Base-by-base conservation (phyloP, 768 basidiomycete genomes). In the Strobilomyces echinocephalus region DNA sequence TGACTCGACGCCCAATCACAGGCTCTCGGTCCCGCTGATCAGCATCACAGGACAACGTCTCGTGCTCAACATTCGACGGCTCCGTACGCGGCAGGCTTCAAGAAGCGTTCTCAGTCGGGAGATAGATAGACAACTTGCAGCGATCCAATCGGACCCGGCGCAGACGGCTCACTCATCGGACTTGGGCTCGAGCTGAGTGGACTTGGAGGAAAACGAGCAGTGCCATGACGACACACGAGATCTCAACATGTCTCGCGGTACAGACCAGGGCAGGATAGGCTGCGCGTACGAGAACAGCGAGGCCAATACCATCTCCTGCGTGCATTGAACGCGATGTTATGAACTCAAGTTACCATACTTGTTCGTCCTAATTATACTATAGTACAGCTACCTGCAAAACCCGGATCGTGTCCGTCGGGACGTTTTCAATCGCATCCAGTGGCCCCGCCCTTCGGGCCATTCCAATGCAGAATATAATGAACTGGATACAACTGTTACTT, bases 11-110 rank as follows among this genome's bases (percentile, higher is more conserved):
- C 38, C 36, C 44, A 49, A 67, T 11, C 12, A 8, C 38, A 63
- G 63, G 24, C 0, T 60, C 4, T 47, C 60, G 21, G 46, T 20
- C 15, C 55, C 60, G 1, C 12, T 63, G 7, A 12, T 63, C 34
- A 15, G 14, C 2, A 11, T 65, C 38, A 53, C 53, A 44, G 65
- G 51, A 43, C 69, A 54, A 53, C 69, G 57, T 46, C 65, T 60
- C 50, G 63, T 58, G 34, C 54, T 60, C 50, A 66, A 60, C 50
- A 58, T 40, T 40, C 20, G 39, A 18, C 18, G 39, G 20, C 39
- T 40, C 5, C 18, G 14, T 20, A 18, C 28, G n/a, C 50, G 8
- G 1, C 41, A 36, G 0, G 44, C 56, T 31, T 39, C 52, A 35
- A 63, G 45, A 2, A 31, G 35, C 44, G 49, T 62, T 15, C 2